A percentile compares a stretch with the other conserved stretches of the same genome.
These are phyloP conservation scores for Sarocladiaceae sp. DNA, from an alignment of 2,329 filamentous ascomycete genomes.

Conservation along the genomic window DNA sequence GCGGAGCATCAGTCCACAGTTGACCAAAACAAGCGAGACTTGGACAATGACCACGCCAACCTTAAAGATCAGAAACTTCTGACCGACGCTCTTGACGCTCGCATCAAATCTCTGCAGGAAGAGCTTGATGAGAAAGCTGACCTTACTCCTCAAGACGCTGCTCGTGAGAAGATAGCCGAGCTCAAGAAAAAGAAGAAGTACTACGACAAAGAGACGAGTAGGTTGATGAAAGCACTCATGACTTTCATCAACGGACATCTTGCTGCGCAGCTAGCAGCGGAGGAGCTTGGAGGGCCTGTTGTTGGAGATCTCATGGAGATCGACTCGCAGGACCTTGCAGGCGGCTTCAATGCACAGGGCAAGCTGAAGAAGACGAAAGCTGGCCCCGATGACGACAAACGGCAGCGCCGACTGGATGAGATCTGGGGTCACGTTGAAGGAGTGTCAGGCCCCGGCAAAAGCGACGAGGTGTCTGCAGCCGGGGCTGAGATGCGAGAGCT, in stretches of 20 bases:
- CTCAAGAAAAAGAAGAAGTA: slow-evolving; percentile 54
- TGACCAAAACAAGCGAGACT: slow-evolving; percentile 37
- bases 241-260: slow-evolving; percentile 68
- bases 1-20: slow-evolving; percentile 36
- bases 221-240: slow-evolving; percentile 60
- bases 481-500: slow-evolving; percentile 55
- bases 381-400: slow-evolving; percentile 39
- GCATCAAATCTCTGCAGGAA: slow-evolving; percentile 56
- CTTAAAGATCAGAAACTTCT: slow-evolving; percentile 53
- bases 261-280: slow-evolving; percentile 73
- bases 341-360: slow-evolving; percentile 57
- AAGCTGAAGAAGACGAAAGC: slow-evolving; percentile 47
- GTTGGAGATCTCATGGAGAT: slow-evolving; percentile 70
- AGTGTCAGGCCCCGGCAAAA: slow-evolving; percentile 22
- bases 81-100: slow-evolving; percentile 46
- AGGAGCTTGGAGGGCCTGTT: slow-evolving; percentile 78
- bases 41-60: slow-evolving; percentile 47
- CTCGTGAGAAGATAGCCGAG: slow-evolving; percentile 57
- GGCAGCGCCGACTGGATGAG: slow-evolving; percentile 59
- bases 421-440: slow-evolving; percentile 48
- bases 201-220: slow-evolving; percentile 58
- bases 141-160: slow-evolving; percentile 57
- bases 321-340: slow-evolving; percentile 53
- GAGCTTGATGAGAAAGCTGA: slow-evolving; percentile 53
- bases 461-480: slow-evolving; percentile 46